phyloP scores from a whole-genome alignment of 2,329 filamentous ascomycete genomes.

The Pyricularia pennisetigena region DNA sequence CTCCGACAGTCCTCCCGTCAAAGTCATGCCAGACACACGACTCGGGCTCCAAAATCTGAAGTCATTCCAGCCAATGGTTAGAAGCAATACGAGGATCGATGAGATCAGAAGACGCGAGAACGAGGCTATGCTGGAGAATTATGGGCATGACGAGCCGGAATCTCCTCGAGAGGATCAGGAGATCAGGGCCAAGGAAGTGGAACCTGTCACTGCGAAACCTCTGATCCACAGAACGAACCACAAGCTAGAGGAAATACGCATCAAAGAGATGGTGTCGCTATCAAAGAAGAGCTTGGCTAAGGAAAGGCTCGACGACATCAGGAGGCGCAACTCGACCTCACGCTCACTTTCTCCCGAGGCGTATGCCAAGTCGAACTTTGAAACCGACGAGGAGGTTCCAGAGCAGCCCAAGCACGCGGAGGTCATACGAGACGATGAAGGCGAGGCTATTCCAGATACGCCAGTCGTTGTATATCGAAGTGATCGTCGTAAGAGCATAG shows the following conservation, averaged over 20 bases:
- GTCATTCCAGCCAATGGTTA: conserved; percentile 6
- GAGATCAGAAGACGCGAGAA: conserved; percentile 24
- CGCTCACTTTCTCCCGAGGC: conserved; percentile 31
- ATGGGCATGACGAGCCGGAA: conserved; percentile 8
- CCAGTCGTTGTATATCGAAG: conserved; percentile 17
- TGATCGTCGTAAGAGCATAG: not conserved
- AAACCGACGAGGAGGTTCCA: conserved; percentile 6
- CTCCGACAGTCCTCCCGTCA: conserved; percentile 45
- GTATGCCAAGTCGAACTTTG: conserved; percentile 19
- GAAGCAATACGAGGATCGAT: conserved; percentile 32
- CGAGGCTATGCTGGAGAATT: conserved; percentile 12
- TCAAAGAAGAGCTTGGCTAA: conserved; percentile 37
- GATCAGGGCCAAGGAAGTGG: conserved; percentile 1
- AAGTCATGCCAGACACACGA: conserved; percentile 24
- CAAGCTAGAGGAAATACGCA: conserved; percentile 38
- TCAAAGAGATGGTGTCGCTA: conserved; percentile 29
- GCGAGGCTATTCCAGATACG: conserved; percentile 26
- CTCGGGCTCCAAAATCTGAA: conserved; percentile 17
- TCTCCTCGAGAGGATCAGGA: conserved; percentile 10
- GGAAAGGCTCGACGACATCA: conserved; percentile 41
- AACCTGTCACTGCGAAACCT: not conserved
- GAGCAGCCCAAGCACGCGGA: not conserved
- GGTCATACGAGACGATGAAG: conserved; percentile 9
- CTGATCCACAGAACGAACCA: conserved; percentile 22
- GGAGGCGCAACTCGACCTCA: conserved; percentile 34